A percentile compares a stretch with the other conserved stretches of the same genome.
Evolutionary conservation across 495 filamentous ascomycete genomes (phyloP).

Genomic region (Xylaria longipes): DNA sequence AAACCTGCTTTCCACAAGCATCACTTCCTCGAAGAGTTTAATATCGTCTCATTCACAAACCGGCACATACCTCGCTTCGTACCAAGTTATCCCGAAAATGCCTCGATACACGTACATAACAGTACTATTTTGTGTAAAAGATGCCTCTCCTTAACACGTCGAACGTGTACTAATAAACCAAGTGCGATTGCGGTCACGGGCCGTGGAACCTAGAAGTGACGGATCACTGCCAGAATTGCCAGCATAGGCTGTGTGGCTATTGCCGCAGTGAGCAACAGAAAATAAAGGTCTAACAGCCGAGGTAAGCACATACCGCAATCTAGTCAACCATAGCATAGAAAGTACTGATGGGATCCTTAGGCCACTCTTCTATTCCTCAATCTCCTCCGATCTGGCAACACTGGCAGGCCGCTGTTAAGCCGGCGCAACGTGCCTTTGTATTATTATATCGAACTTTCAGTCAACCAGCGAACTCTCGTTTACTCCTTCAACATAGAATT

Average conservation of each 20-base stretch:
- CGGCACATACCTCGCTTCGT: not conserved
- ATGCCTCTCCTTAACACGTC: not conserved
- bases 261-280: not conserved
- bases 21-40: not conserved
- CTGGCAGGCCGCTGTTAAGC: not conserved
- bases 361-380: not conserved
- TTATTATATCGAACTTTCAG: not conserved
- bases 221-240: conserved; percentile 10
- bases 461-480: not conserved
- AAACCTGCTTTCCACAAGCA: not conserved
- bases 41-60: not conserved
- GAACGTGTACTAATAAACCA: not conserved
- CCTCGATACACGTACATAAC: not conserved
- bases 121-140: conserved; percentile 12
- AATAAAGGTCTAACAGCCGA: not conserved
- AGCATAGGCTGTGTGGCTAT: not conserved
- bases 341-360: not conserved
- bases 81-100: not conserved
- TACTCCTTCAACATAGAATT: not conserved
- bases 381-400: not conserved
- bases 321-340: not conserved
- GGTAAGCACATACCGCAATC: not conserved
- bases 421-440: not conserved
- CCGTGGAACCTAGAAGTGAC: not conserved
- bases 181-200: conserved; percentile 8